phyloP scores from a whole-genome alignment of 2,329 filamentous ascomycete species.

The Fusarium longipes region DNA sequence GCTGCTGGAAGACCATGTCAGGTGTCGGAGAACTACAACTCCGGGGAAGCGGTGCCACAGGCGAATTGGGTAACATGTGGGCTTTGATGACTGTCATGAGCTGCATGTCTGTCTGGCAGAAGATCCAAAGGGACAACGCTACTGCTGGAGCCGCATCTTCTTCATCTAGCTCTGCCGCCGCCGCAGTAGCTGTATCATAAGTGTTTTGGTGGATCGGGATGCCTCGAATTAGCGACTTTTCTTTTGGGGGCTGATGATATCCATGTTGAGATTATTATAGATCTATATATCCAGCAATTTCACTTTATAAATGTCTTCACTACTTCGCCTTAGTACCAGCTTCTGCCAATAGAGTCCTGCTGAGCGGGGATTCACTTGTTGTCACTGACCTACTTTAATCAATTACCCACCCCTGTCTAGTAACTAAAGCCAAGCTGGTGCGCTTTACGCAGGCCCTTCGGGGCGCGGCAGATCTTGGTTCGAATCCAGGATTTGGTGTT shows the following conservation, averaged over 20 bases:
- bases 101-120: conserved; percentile 42
- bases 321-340: not conserved
- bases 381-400: too few relatives aligned
- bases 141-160: conserved; percentile 8
- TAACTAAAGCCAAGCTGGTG: too few relatives aligned
- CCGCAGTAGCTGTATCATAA: not conserved
- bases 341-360: not conserved
- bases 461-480: too few relatives aligned
- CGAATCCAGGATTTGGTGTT: too few relatives aligned
- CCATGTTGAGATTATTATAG: not conserved
- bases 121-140: conserved; percentile 18
- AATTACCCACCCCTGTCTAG: too few relatives aligned
- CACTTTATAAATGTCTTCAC: not conserved
- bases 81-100: conserved; percentile 45
- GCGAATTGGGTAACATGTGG: conserved; percentile 43
- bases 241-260: conserved; percentile 1
- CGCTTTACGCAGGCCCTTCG: too few relatives aligned
- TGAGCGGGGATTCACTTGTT: too few relatives aligned
- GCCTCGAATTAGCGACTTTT: conserved; percentile 1
- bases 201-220: not conserved
- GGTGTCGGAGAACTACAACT: conserved; percentile 44
- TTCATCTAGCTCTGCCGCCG: conserved; percentile 3
- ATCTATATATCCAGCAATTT: not conserved
- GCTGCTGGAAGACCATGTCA: conserved; percentile 21
- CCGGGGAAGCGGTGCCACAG: conserved; percentile 42